A percentile compares a stretch with the other conserved stretches of the same genome.
Conservation (phyloP, 805 yeast genomes). For the Wickerhamomyces kurtzmanii region DNA sequence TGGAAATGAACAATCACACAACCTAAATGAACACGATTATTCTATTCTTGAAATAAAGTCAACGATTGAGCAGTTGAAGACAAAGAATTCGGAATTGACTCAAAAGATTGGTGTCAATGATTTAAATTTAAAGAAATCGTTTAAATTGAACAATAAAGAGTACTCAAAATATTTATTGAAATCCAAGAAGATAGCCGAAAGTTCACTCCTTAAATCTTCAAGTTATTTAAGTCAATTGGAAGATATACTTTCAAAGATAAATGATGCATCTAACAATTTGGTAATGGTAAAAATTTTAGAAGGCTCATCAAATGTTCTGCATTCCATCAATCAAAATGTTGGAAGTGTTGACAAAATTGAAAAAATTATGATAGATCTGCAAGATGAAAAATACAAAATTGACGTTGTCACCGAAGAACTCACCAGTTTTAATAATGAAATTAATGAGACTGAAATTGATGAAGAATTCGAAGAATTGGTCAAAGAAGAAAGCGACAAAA, state of each 20-base stretch:
- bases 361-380: conserved; percentile 27
- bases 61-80: conserved; percentile 12
- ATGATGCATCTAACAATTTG: conserved; percentile 30
- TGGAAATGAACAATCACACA: conserved; percentile 4
- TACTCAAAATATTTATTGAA: conserved; percentile 23
- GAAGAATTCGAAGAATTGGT: conserved; percentile 27
- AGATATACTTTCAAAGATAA: conserved; percentile 27
- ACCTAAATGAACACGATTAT: conserved; percentile 22
- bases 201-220: conserved; percentile 20
- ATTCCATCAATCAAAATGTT: conserved; percentile 25
- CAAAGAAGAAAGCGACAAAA: conserved; percentile 11
- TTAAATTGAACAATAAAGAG: conserved; percentile 14
- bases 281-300: conserved; percentile 26
- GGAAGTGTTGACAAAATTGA: conserved; percentile 35
- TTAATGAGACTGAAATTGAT: conserved; percentile 24
- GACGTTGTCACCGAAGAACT: conserved; percentile 28
- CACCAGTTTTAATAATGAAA: conserved; percentile 14
- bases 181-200: conserved; percentile 24
- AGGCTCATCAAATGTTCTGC: conserved; percentile 24
- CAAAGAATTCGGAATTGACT: conserved; percentile 12
- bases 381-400: conserved; percentile 24
- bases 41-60: conserved; percentile 22
- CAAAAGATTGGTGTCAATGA: conserved; percentile 10
- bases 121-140: conserved; percentile 11
- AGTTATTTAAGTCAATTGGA: conserved; percentile 25